Percentiles rank a stretch among this genome's conserved stretches.
Conservation (phyloP, 176 grass and related monocot species). For the Alopecurus myosuroides region DNA sequence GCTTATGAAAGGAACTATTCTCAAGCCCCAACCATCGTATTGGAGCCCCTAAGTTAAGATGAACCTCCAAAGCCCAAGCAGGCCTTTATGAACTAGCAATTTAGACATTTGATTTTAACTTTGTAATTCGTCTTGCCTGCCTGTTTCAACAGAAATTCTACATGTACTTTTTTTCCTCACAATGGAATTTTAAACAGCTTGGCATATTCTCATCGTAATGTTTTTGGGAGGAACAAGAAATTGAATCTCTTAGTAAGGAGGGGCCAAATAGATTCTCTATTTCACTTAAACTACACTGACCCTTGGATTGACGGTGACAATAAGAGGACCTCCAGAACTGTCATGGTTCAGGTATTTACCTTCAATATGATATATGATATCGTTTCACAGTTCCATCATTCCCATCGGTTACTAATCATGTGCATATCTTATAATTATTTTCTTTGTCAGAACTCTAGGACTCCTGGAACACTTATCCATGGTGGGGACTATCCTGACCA, state of each 20-base stretch:
- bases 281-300: constrained; percentile 82
- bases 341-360: constrained; percentile 79
- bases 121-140: background rate
- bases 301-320: constrained; percentile 98
- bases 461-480: constrained; percentile 85
- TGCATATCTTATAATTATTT: constrained; percentile 25
- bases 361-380: constrained; percentile 9
- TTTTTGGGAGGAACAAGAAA: constrained; percentile 97
- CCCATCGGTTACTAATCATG: background rate
- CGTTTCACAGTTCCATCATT: constrained; percentile 10
- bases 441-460: constrained; percentile 70
- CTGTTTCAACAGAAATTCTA: background rate
- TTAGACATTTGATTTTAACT: background rate
- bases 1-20: background rate
- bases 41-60: background rate
- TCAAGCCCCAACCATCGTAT: background rate
- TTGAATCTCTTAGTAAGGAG: constrained; percentile 87
- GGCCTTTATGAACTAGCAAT: background rate
- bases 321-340: constrained; percentile 79
- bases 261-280: constrained; percentile 93
- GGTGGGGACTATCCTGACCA: constrained; percentile 60
- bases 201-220: constrained; percentile 88
- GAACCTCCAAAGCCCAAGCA: background rate
- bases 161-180: background rate
- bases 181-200: constrained; percentile 52